Percentiles rank a stretch among this genome's conserved stretches.
phyloP scores from a whole-genome alignment of 257 asterid genomes.

The Salvia rosmarinus region DNA sequence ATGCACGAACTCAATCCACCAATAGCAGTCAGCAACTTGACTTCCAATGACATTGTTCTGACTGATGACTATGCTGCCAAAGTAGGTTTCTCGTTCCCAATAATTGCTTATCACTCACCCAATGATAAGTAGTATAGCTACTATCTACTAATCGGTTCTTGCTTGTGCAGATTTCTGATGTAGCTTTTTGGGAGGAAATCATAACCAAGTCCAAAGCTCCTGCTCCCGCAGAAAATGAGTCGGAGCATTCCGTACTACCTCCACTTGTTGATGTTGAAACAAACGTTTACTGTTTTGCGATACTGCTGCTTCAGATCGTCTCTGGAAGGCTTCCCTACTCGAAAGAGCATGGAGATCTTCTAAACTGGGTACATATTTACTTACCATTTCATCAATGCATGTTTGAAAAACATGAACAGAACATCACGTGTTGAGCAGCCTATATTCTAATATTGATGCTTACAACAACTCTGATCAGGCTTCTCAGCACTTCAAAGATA shows the following conservation, averaged over 20 bases:
- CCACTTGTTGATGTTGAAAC: conserved; percentile 61
- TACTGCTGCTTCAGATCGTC: conserved; percentile 66
- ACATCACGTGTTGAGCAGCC: no score
- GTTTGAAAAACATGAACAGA: background rate
- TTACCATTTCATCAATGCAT: background rate
- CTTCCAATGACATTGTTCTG: conserved; percentile 52
- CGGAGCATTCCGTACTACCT: conserved; percentile 55
- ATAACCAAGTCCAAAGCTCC: conserved; percentile 50
- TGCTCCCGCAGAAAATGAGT: conserved; percentile 44
- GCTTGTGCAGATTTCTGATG: conserved; percentile 64
- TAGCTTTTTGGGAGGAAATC: conserved; percentile 70
- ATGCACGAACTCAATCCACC: conserved; percentile 84
- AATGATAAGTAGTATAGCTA: background rate
- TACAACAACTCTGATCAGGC: conserved; percentile 48
- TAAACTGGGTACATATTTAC: conserved; percentile 58
- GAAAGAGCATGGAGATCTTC: conserved; percentile 57
- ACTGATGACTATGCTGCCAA: conserved; percentile 97
- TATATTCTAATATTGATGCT: background rate
- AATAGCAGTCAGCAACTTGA: conserved; percentile 53
- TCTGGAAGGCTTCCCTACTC: conserved; percentile 70
- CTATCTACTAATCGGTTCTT: background rate
- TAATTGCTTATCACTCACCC: background rate
- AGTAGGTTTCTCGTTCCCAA: conserved; percentile 45
- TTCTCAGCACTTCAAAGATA: conserved; percentile 54
- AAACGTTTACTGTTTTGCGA: conserved; percentile 66